A percentile compares a stretch with the other conserved stretches of the same genome.
Conservation (phyloP, 495 filamentous ascomycete species). For the Tetracladium marchalianum region DNA sequence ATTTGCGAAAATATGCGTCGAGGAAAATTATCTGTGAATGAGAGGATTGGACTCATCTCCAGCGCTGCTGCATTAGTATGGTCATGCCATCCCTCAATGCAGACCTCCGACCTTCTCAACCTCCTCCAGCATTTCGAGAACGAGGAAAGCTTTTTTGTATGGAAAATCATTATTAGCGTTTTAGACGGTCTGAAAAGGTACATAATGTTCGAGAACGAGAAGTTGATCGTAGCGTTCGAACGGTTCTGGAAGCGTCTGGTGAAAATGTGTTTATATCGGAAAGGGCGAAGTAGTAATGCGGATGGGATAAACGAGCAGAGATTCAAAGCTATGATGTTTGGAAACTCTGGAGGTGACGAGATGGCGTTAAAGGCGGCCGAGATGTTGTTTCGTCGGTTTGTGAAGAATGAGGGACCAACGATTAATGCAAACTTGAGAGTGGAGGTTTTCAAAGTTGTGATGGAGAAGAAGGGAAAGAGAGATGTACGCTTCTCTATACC, state of each 20-base stretch:
- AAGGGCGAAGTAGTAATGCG: slow-evolving; percentile 55
- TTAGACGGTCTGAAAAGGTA: not conserved
- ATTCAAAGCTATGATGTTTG: slow-evolving; percentile 54
- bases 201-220: not conserved
- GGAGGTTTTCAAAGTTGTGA: slow-evolving; percentile 51
- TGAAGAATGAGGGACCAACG: slow-evolving; percentile 44
- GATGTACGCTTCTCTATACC: slow-evolving; percentile 44
- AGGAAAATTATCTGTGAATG: slow-evolving; percentile 47
- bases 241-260: not conserved
- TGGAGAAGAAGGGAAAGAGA: slow-evolving; percentile 50
- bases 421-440: slow-evolving; percentile 60
- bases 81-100: slow-evolving; percentile 38
- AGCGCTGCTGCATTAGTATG: slow-evolving; percentile 65
- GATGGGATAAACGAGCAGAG: slow-evolving; percentile 48
- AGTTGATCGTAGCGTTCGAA: not conserved
- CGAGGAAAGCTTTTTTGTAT: slow-evolving; percentile 33
- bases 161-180: not conserved
- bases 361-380: slow-evolving; percentile 47
- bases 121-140: slow-evolving; percentile 16
- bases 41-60: slow-evolving; percentile 62
- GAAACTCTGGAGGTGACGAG: slow-evolving; percentile 50
- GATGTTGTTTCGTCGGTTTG: slow-evolving; percentile 56
- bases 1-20: too few species aligned
- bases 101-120: too few species aligned
- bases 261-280: slow-evolving; percentile 1